Evolutionary conservation across 2,329 filamentous ascomycete species (phyloP).

Genomic region (Fusarium coicis): DNA sequence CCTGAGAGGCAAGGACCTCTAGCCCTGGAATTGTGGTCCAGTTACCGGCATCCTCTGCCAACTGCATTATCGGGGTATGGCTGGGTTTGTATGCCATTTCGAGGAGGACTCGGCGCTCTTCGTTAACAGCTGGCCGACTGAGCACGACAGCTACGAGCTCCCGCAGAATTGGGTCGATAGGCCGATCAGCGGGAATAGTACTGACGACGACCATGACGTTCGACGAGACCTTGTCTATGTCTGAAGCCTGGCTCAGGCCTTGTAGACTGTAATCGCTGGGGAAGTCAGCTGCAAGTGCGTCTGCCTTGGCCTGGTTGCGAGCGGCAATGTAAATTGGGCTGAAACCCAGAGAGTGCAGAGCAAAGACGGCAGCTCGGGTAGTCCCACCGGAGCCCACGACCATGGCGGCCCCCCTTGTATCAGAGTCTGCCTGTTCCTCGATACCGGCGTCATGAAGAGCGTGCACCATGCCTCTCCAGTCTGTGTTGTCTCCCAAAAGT

Average conservation of each 20-base stretch:
- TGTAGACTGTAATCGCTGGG: constrained; percentile 76
- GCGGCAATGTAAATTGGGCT: constrained; percentile 88
- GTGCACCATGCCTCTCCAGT: constrained; percentile 92
- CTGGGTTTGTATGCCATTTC: constrained; percentile 98
- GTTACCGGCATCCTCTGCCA: constrained; percentile 75
- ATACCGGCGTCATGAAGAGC: constrained; percentile 78
- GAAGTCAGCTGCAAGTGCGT: constrained; percentile 76
- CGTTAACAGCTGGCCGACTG: constrained; percentile 51
- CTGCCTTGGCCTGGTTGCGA: constrained; percentile 75
- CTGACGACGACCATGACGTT: constrained; percentile 76
- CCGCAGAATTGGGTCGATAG: constrained; percentile 78
- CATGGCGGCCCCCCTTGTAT: constrained; percentile 77
- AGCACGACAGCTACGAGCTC: constrained; percentile 69
- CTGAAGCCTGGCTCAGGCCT: constrained; percentile 63
- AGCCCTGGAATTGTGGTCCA: constrained; percentile 89
- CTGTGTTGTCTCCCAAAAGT: constrained; percentile 90
- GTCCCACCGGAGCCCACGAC: constrained; percentile 94
- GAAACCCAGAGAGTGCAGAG: constrained; percentile 85
- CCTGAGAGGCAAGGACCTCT: constrained; percentile 90
- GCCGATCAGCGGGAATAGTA: constrained; percentile 88
- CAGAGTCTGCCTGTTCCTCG: constrained; percentile 46
- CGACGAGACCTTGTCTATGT: constrained; percentile 63
- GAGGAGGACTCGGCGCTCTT: constrained; percentile 70
- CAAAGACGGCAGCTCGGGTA: constrained; percentile 89
- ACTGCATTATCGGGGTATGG: constrained; percentile 84